These are phyloP conservation scores for Penicillium sp. DNA, from an alignment of 2,329 filamentous ascomycete species.

Conservation along the genomic window DNA sequence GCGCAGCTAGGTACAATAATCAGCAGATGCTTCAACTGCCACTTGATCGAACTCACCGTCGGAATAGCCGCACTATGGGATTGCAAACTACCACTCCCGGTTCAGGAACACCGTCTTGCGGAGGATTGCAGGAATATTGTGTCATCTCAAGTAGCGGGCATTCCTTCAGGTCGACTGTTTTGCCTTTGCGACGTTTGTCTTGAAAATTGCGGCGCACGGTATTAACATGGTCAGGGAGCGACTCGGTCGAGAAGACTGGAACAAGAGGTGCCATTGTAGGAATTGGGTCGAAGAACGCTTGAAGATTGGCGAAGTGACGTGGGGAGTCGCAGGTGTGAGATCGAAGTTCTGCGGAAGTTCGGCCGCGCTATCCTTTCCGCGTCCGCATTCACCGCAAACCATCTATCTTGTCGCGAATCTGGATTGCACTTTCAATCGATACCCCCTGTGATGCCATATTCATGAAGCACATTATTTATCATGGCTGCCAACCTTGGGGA, in stretches of 20 bases:
- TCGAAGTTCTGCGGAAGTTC: slow-evolving; percentile 9
- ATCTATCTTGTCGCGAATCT: background rate
- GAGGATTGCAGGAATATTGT: slow-evolving; percentile 64
- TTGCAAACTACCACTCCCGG: slow-evolving; percentile 54
- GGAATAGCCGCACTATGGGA: slow-evolving; percentile 60
- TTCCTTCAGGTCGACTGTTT: slow-evolving; percentile 52
- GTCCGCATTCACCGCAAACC: background rate
- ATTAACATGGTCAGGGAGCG: slow-evolving; percentile 56
- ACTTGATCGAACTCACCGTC: slow-evolving; percentile 51
- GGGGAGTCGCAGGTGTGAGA: slow-evolving; percentile 1
- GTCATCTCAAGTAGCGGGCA: slow-evolving; percentile 62
- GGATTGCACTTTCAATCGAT: background rate
- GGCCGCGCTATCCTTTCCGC: slow-evolving; percentile 4
- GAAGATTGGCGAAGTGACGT: background rate
- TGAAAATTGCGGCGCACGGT: slow-evolving; percentile 46
- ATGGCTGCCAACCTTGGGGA: slow-evolving; percentile 51
- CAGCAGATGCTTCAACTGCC: background rate
- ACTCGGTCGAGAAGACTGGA: slow-evolving; percentile 54
- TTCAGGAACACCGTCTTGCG: slow-evolving; percentile 43
- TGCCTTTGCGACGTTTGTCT: slow-evolving; percentile 55
- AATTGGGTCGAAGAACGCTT: background rate
- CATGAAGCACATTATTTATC: slow-evolving; percentile 38
- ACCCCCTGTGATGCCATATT: slow-evolving; percentile 50
- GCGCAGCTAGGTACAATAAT: slow-evolving; percentile 47
- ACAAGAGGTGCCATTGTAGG: slow-evolving; percentile 58